phyloP scores from a whole-genome alignment of 2,329 filamentous ascomycete genomes.

The Xenoacremonium recifei region DNA sequence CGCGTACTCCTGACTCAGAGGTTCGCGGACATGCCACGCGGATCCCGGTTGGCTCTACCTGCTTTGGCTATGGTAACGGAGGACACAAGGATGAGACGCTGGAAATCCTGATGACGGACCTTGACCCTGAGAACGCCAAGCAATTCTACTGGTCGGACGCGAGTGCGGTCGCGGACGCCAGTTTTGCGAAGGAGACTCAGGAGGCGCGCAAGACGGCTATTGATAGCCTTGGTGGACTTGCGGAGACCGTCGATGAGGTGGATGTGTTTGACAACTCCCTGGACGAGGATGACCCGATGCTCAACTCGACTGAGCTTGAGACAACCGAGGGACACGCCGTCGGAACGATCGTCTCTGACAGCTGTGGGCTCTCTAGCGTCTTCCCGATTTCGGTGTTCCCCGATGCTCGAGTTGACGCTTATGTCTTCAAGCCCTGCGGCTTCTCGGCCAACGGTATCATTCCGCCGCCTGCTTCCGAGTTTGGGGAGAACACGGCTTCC shows the following conservation, averaged over 20 bases:
- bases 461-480: slow-evolving; percentile 57
- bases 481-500: slow-evolving; percentile 43
- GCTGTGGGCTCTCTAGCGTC: slow-evolving; percentile 83
- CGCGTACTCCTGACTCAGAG: slow-evolving; percentile 67
- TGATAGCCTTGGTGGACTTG: slow-evolving; percentile 58
- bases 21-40: slow-evolving; percentile 42
- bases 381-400: slow-evolving; percentile 87
- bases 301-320: slow-evolving; percentile 66
- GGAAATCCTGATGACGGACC: slow-evolving; percentile 71
- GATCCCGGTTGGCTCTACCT: slow-evolving; percentile 50
- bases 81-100: slow-evolving; percentile 70
- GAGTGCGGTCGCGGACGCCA: slow-evolving; percentile 84
- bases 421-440: slow-evolving; percentile 93
- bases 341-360: slow-evolving; percentile 87
- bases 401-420: slow-evolving; percentile 90
- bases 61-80: slow-evolving; percentile 40
- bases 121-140: slow-evolving; percentile 66
- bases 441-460: slow-evolving; percentile 97
- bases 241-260: slow-evolving; percentile 57
- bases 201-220: slow-evolving; percentile 60
- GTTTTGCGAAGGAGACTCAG: slow-evolving; percentile 67
- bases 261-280: slow-evolving; percentile 78
- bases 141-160: slow-evolving; percentile 71
- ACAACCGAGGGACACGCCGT: slow-evolving; percentile 93
- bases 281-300: slow-evolving; percentile 46